Conservation (phyloP, 768 basidiomycete genomes). For the Symmetrospora coprosmae region DNA sequence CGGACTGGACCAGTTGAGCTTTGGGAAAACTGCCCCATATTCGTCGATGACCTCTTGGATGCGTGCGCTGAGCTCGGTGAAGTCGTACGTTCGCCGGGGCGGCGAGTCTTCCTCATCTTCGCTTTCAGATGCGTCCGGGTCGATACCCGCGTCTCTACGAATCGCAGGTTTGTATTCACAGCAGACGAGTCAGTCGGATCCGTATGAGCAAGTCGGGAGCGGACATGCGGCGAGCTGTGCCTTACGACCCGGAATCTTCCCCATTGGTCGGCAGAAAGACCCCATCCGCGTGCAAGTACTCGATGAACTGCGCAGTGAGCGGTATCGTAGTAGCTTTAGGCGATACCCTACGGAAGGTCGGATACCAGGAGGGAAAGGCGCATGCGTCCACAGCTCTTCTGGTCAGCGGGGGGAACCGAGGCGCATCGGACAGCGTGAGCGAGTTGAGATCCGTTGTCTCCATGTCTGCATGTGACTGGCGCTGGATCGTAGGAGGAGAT, state of each 20-base stretch:
- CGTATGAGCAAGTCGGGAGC: no score
- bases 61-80: slow-evolving; percentile 63
- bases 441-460: neutral
- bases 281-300: slow-evolving; percentile 70
- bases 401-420: slow-evolving; percentile 24
- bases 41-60: slow-evolving; percentile 53
- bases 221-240: neutral
- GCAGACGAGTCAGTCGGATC: neutral
- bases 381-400: slow-evolving; percentile 29
- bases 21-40: slow-evolving; percentile 76
- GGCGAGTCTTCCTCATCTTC: slow-evolving; percentile 40
- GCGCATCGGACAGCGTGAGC: no score
- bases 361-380: slow-evolving; percentile 59
- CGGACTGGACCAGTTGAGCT: slow-evolving; percentile 91
- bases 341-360: slow-evolving; percentile 49
- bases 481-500: neutral
- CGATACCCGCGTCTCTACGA: slow-evolving; percentile 26
- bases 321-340: slow-evolving; percentile 67
- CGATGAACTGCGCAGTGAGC: slow-evolving; percentile 49
- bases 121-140: slow-evolving; percentile 51
- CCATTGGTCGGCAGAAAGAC: slow-evolving; percentile 69
- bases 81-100: slow-evolving; percentile 44
- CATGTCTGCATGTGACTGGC: neutral
- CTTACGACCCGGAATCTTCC: slow-evolving; percentile 53
- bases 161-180: no score